Conservation (phyloP, 202 grass and related monocot genomes). For the Schoenoplectus triqueter region DNA sequence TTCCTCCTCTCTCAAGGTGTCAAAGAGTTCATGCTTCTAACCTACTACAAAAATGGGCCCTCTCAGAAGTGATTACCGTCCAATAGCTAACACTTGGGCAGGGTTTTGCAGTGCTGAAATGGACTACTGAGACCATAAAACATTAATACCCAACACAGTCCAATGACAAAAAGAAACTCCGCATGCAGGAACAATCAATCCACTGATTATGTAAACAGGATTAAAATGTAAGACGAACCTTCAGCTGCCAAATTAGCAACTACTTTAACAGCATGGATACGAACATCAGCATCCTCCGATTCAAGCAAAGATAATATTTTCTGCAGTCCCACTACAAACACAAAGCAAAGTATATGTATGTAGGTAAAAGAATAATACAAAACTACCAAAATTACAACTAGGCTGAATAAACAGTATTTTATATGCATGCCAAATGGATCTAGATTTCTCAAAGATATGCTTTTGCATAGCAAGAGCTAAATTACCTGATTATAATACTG, state of each 20-base stretch:
- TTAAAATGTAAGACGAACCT: conserved; percentile 55
- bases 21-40: background rate
- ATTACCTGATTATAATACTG: background rate
- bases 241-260: conserved; percentile 98
- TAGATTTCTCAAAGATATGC: conserved; percentile 6
- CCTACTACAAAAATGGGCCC: conserved; percentile 3
- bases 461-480: background rate
- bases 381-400: background rate
- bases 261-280: conserved; percentile 97
- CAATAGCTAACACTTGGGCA: background rate
- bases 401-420: no score
- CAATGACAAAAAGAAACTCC: background rate
- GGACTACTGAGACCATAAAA: background rate
- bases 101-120: background rate
- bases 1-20: background rate
- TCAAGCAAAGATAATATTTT: conserved; percentile 98
- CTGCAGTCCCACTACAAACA: conserved; percentile 81
- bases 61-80: background rate
- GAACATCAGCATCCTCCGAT: conserved; percentile 94
- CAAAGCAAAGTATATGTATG: conserved; percentile 31
- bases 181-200: conserved; percentile 24
- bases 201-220: background rate
- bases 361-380: conserved; percentile 33
- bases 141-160: conserved; percentile 9
- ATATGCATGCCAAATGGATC: background rate